Base-by-base conservation (phyloP, 495 filamentous ascomycete species). In the Annulohypoxylon nitens region DNA sequence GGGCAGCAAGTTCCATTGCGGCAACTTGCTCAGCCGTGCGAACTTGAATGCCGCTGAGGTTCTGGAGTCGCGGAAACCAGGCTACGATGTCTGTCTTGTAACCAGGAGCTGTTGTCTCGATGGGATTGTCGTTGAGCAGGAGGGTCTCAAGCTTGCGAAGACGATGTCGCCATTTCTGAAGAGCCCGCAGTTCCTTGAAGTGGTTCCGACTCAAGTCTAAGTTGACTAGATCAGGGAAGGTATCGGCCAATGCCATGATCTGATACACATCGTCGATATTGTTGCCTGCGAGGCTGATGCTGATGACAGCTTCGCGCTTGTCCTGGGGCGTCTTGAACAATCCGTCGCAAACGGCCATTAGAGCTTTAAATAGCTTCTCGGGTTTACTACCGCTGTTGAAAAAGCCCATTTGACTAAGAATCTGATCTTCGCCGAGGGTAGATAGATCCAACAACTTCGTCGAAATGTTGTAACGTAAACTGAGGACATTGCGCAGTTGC, bases 311-410 rank as follows among this genome's bases (percentile, higher is more conserved):
- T 30, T 93, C 89, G 26, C 88, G 86, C 77, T 93, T 93, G 34
- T 89, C 85, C 16, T 90, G 81, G 4, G 86, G 57, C 30, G 81
- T 89, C 68, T 87, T 87, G 82, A 96, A 96, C 30, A 89, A 84
- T 73, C 87, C 81, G 36, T 93, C 90, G 78, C 91, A 92, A 37
- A 97, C 86, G 63, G 88, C 89, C 91, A 98, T 94, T 34, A 98
- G 83, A 2, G 91, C 95, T 41, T 92, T 92, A 81, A 98, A 97
- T 67, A 97, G 90, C 77, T 97, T 98, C 54, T 90, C 89, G 30
- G 91, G 89, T n/a, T 88, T 90, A 2, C 89, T 88, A 30, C 84
- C 86, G 51, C 83, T 86, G 66, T 88, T 85, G 81, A 97, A 97
- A 39, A 94, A 89, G 23, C 93, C 93, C 83, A 93, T 90, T 23